Percentiles rank a stretch among this genome's conserved stretches.
Evolutionary conservation across 768 basidiomycete species (phyloP).

Genomic region (Melanogaster broomeanus): DNA sequence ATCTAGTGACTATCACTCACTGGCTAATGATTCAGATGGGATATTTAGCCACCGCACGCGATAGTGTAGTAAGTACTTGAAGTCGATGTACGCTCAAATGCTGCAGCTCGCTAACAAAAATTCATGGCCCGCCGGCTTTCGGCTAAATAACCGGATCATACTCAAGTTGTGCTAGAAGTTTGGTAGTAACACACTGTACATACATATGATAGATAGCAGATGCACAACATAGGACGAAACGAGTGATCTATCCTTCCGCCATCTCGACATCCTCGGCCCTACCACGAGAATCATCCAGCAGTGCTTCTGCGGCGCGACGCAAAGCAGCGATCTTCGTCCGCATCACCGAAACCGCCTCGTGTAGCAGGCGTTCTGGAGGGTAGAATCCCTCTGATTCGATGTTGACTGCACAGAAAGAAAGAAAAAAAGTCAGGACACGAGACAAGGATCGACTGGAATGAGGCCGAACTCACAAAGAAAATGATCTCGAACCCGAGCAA

Average conservation of each 20-base stretch:
- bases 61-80: neutral
- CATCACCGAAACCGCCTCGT: slow-evolving; percentile 81
- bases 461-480: slow-evolving; percentile 75
- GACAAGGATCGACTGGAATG: neutral
- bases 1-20: no score
- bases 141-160: neutral
- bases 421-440: slow-evolving; percentile 4
- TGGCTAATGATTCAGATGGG: no score
- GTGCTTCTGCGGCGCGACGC: slow-evolving; percentile 56
- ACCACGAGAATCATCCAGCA: slow-evolving; percentile 44
- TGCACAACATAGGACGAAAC: neutral
- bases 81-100: no score
- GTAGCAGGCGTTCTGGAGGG: slow-evolving; percentile 77
- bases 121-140: neutral
- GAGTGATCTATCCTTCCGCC: slow-evolving; percentile 37
- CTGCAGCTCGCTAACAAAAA: neutral
- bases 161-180: no score
- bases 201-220: no score
- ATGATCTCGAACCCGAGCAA: slow-evolving; percentile 86
- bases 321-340: slow-evolving; percentile 71
- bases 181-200: no score
- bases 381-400: slow-evolving; percentile 93
- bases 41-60: no score
- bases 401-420: slow-evolving; percentile 65
- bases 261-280: slow-evolving; percentile 56